These are phyloP conservation scores for Dioszegia hungarica DNA, from an alignment of 768 basidiomycete species.

Conservation along the genomic window DNA sequence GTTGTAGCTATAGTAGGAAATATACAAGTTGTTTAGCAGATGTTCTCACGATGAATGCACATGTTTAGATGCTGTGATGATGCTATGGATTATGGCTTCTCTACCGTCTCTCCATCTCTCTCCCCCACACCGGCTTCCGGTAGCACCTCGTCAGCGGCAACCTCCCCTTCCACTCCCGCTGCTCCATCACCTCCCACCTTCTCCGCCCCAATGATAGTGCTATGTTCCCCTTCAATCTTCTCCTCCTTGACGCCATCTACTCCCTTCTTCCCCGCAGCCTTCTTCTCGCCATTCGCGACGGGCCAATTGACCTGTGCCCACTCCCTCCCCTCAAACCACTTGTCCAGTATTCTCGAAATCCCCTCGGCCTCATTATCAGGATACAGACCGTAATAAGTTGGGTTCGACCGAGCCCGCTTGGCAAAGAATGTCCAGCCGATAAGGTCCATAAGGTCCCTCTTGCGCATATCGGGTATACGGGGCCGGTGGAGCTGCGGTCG, in stretches of 20 bases:
- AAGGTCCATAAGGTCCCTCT: conserved; percentile 70
- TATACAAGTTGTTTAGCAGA: not conserved
- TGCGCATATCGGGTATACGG: conserved; percentile 51
- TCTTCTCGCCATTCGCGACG: not conserved
- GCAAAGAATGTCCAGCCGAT: conserved; percentile 78
- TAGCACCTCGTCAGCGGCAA: not conserved
- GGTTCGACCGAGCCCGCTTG: conserved; percentile 67
- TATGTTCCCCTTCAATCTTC: not conserved
- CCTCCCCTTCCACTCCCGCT: not conserved
- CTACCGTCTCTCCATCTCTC: conserved; percentile 1
- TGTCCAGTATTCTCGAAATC: conserved; percentile 68
- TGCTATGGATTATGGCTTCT: not conserved
- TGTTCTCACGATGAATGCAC: no score
- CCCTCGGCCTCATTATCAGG: conserved; percentile 54
- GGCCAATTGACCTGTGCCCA: not conserved
- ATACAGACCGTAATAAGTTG: conserved; percentile 70
- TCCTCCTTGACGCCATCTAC: no score
- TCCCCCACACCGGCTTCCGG: not conserved
- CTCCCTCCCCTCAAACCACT: conserved; percentile 22
- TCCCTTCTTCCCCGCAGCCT: conserved; percentile 1
- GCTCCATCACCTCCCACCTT: not conserved
- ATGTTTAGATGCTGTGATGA: no score
- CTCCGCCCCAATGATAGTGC: not conserved
- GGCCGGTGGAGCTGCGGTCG: conserved; percentile 16
- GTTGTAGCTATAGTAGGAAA: not conserved